Evolutionary conservation across 768 basidiomycete genomes (phyloP), one percentile per base, ranked within the genome.

Genomic region (Fomitopsis serialis): DNA sequence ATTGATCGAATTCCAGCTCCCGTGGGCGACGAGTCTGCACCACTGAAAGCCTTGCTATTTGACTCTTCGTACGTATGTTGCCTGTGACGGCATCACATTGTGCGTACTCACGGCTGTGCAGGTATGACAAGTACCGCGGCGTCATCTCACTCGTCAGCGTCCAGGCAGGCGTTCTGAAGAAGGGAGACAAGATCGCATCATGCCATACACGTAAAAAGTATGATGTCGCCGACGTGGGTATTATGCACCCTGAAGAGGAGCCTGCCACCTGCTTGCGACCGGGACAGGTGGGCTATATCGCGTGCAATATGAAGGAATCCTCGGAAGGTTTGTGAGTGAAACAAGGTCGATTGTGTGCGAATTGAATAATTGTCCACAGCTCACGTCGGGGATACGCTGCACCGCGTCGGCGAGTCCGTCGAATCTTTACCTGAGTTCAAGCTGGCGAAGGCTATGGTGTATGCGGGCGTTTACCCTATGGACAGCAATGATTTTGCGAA

Each of bases 281-380:
- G 34, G 91, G 91, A 6, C 91, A 93, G 70, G 92, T 93, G 17
- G 90, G 92, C 15, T 94, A 83, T 63, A 79, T 92, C 53, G 89
- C 92, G 1, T 98, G 96, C 69, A 96, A 94, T 65, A 98, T 99
- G 96, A 99, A 98, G 68, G 89, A 97, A 61, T 89, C 90, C 10
- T 82, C 89, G 13, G 93, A 98, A 76, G 94, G 94, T 93, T 52
- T 42, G 64, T 37, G 17, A 17, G 8, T 5, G 13, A 15, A 7
- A 15, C 15, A 5, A 17, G 13, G 6, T 5, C 6, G 6, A 29
- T 7, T 34, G 34, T 10, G 0, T 11, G 15, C n/a, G 36, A 19
- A 23, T 24, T 52, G 50, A 37, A 11, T 9, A 1, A 8, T n/a
- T 25, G 37, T 45, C 45, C 47, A 47, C 61, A 97, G 94, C 95